Evolutionary conservation across 495 filamentous ascomycete genomes (phyloP).

Genomic region (Trypethelium eluteriae): DNA sequence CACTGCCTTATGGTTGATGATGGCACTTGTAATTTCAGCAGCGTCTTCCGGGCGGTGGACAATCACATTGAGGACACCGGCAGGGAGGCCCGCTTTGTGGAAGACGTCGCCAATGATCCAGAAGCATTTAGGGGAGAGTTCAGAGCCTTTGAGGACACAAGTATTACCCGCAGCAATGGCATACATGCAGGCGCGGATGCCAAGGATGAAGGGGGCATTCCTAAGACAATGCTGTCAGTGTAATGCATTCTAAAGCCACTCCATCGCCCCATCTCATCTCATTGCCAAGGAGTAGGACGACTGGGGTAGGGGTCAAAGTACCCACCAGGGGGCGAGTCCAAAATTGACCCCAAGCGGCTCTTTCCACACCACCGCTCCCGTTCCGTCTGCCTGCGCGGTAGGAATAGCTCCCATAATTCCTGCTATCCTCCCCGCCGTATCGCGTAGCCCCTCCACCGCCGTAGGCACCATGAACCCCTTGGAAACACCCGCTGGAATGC

Average conservation of each 20-base stretch:
- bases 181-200: conserved; percentile 48
- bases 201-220: conserved; percentile 38
- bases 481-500: conserved; percentile 38
- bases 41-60: conserved; percentile 49
- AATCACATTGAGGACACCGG: conserved; percentile 51
- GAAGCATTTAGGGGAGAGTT: conserved; percentile 67
- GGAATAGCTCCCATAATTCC: conserved; percentile 57
- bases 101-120: conserved; percentile 63
- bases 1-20: conserved; percentile 50
- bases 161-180: conserved; percentile 82
- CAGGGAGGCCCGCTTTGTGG: conserved; percentile 63
- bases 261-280: not conserved
- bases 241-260: not conserved
- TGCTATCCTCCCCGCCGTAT: conserved; percentile 61
- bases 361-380: conserved; percentile 62
- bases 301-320: not conserved
- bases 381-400: conserved; percentile 44
- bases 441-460: conserved; percentile 54
- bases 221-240: conserved; percentile 10
- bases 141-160: conserved; percentile 66
- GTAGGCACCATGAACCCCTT: conserved; percentile 51
- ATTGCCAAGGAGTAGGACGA: not conserved
- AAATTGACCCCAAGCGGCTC: conserved; percentile 79
- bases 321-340: conserved; percentile 68
- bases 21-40: conserved; percentile 45